Evolutionary conservation across 495 filamentous ascomycete genomes (phyloP), one percentile per base, ranked within the genome.

Genomic region (Parathielavia appendiculata): DNA sequence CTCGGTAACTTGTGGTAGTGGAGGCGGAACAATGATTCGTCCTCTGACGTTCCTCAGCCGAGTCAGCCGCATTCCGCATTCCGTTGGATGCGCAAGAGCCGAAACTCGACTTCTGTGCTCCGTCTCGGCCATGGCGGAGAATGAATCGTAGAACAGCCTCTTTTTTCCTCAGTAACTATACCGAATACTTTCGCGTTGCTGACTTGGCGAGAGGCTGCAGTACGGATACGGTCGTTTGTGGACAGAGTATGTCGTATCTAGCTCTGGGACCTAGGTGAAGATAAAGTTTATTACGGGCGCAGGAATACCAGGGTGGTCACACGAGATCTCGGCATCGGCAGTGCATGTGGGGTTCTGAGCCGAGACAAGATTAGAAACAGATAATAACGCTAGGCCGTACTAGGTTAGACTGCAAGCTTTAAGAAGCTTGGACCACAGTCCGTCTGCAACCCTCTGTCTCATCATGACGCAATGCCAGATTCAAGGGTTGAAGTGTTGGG

Each of bases 21-120:
- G 10, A 30, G 23, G 9, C 51, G 51, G 51, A 4, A 40, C 39
- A 56, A 56, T 39, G 53, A 56, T 56, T 56, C 53, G 43, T 47
- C 53, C 53, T 47, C 32, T 38, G 43, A 36, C 53, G 17, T 38
- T 20, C 26, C 53, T 47, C 16, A 46, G 43, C 53, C 53, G 32
- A 47, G 43, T 56, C 53, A 56, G 53, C 53, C 53, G 16, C 40
- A 17, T 14, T 16, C 53, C 53, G 16, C 40, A 17, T 14, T 16
- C 11, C 13, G 51, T 43, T 53, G 39, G 38, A 35, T 22, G 38
- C 38, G 6, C 17, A 6, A 12, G 50, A 52, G 50, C 50, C 36
- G 50, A 23, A 17, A 46, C n/a, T 54, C 40, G 34, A 36, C 45
- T 46, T 54, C 52, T 35, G 52, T 46, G 52, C 52, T 40, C 9